phyloP scores from a whole-genome alignment of 305 asterid species.

The Stenogyne calaminthoides region DNA sequence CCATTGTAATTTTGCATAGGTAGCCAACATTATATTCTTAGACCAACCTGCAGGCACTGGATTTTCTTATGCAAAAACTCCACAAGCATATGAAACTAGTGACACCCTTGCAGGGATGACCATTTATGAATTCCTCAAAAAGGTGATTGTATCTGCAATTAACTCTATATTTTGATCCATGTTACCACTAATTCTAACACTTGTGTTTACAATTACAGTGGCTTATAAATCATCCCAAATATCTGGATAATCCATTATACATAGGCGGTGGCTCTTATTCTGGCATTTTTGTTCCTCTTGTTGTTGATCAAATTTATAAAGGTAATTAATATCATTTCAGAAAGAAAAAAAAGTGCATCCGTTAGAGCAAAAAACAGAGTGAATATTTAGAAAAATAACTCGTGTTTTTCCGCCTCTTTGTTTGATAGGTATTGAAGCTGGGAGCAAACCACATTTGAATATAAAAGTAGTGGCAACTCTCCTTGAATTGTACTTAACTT shows the following conservation, averaged over 20 bases:
- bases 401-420: background rate
- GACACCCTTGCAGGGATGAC: too few species aligned
- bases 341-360: too few species aligned
- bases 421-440: conserved; percentile 4
- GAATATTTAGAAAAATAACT: background rate
- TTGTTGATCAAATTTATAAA: conserved; percentile 33
- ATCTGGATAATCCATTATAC: conserved; percentile 36
- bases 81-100: too few species aligned
- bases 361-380: background rate
- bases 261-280: too few species aligned
- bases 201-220: conserved; percentile 32
- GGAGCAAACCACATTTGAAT: too few species aligned
- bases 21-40: conserved; percentile 38
- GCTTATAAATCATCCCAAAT: conserved; percentile 43
- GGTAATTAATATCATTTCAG: conserved; percentile 30
- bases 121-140: conserved; percentile 33
- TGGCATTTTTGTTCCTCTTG: conserved; percentile 40
- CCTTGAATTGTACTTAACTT: background rate
- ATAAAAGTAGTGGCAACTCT: background rate
- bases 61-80: too few species aligned
- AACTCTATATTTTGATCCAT: too few species aligned
- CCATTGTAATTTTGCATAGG: conserved; percentile 15
- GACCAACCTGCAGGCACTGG: too few species aligned
- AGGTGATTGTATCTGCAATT: conserved; percentile 12
- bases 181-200: too few species aligned